Conservation (phyloP, 441 rosid genomes). For the Theobroma grandiflorum region DNA sequence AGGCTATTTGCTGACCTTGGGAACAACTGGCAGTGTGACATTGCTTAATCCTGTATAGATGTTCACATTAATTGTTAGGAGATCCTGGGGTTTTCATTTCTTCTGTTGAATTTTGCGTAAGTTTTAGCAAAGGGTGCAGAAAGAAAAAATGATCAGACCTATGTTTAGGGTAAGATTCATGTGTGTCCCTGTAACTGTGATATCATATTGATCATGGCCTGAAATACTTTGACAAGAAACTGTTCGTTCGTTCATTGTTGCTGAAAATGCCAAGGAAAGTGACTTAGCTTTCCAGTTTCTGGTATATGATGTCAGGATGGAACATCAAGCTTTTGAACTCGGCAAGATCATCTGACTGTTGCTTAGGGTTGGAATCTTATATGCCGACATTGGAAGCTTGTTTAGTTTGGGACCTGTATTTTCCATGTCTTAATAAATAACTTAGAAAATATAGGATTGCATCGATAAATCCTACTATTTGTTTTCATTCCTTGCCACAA, state of each 20-base stretch:
- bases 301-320: constrained; percentile 11
- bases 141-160: not conserved
- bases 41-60: not conserved
- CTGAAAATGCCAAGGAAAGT: not conserved
- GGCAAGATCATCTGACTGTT: constrained; percentile 10
- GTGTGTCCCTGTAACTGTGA: not conserved
- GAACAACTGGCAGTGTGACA: not conserved
- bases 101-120: not conserved
- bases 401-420: constrained; percentile 1
- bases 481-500: not conserved
- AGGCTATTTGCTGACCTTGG: not conserved
- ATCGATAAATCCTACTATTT: not conserved
- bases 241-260: not conserved
- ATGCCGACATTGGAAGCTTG: constrained; percentile 7
- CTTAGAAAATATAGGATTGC: not conserved
- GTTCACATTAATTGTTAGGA: not conserved
- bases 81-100: not conserved
- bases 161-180: not conserved
- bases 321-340: constrained; percentile 9
- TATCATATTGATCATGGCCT: constrained; percentile 1
- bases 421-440: not conserved
- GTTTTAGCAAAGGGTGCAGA: not conserved
- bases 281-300: constrained; percentile 15
- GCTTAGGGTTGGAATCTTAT: constrained; percentile 9
- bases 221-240: not conserved